Evolutionary conservation across 306 rosid genomes (phyloP).

Genomic region (Casuarina equisetifolia): DNA sequence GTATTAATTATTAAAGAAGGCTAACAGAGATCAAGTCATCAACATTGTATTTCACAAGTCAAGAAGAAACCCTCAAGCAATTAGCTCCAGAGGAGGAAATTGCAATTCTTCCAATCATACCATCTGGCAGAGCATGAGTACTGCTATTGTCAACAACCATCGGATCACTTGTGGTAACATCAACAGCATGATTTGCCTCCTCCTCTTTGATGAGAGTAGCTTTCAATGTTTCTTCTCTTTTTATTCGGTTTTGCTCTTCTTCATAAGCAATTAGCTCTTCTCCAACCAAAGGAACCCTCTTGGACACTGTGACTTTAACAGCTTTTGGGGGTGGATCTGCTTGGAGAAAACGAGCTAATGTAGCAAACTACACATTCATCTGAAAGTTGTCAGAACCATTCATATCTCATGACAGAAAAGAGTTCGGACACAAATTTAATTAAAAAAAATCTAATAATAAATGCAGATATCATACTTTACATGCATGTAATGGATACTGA

Average conservation of each 20-base stretch:
- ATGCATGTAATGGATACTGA: background rate
- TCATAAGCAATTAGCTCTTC: slow-evolving; percentile 93
- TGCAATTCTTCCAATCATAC: slow-evolving; percentile 36
- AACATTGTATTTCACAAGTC: slow-evolving; percentile 18
- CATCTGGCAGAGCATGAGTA: slow-evolving; percentile 51
- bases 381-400: slow-evolving; percentile 15
- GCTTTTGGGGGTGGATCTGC: slow-evolving; percentile 99
- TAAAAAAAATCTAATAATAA: background rate
- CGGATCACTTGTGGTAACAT: slow-evolving; percentile 61
- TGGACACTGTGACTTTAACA: slow-evolving; percentile 87
- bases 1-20: background rate
- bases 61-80: slow-evolving; percentile 14
- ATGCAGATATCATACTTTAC: background rate
- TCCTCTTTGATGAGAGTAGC: slow-evolving; percentile 85
- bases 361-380: slow-evolving; percentile 64
- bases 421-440: background rate
- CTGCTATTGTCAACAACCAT: slow-evolving; percentile 70
- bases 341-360: slow-evolving; percentile 96
- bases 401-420: slow-evolving; percentile 11
- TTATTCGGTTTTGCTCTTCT: slow-evolving; percentile 84
- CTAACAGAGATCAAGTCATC: slow-evolving; percentile 7
- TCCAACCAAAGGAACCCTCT: slow-evolving; percentile 93
- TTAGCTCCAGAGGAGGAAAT: slow-evolving; percentile 17
- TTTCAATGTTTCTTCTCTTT: slow-evolving; percentile 88
- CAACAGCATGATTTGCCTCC: slow-evolving; percentile 58